Evolutionary conservation across 148 eudicot genomes (phyloP).

Genomic region (Persicaria tinctoria): DNA sequence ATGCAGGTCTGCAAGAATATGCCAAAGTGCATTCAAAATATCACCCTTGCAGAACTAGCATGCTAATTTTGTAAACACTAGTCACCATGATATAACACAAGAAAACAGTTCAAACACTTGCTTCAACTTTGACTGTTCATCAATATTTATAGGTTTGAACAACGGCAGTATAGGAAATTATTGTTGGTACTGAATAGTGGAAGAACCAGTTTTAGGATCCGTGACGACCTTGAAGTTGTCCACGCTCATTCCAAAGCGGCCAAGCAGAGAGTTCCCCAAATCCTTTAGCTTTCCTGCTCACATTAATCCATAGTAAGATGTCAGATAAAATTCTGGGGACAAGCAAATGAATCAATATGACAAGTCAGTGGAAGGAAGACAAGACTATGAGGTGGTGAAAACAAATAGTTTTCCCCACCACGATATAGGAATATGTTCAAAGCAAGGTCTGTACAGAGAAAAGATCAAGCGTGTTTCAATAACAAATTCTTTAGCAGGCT

Average conservation of each 20-base stretch:
- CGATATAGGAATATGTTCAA: neutral
- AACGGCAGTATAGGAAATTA: conserved; percentile 12
- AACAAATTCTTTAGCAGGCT: neutral
- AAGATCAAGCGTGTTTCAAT: neutral
- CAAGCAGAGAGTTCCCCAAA: conserved; percentile 77
- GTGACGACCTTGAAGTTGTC: conserved; percentile 93
- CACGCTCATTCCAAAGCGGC: conserved; percentile 90
- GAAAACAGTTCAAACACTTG: neutral
- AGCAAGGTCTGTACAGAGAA: neutral
- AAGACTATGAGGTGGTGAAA: neutral
- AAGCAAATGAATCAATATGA: neutral
- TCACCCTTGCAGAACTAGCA: neutral
- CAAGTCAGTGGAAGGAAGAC: neutral
- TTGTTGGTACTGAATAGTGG: conserved; percentile 66
- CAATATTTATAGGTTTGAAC: neutral
- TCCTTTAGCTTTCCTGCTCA: conserved; percentile 81
- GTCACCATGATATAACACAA: conserved; percentile 5
- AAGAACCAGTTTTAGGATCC: conserved; percentile 94
- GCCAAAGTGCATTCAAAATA: neutral
- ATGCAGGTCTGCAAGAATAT: too few relatives aligned
- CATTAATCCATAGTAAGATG: neutral
- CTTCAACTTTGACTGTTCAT: neutral
- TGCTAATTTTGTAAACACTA: neutral
- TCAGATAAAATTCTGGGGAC: neutral
- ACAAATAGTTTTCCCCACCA: neutral